Evolutionary conservation across 805 yeast species (phyloP).

Genomic region (Metschnikowia bowlesiae): DNA sequence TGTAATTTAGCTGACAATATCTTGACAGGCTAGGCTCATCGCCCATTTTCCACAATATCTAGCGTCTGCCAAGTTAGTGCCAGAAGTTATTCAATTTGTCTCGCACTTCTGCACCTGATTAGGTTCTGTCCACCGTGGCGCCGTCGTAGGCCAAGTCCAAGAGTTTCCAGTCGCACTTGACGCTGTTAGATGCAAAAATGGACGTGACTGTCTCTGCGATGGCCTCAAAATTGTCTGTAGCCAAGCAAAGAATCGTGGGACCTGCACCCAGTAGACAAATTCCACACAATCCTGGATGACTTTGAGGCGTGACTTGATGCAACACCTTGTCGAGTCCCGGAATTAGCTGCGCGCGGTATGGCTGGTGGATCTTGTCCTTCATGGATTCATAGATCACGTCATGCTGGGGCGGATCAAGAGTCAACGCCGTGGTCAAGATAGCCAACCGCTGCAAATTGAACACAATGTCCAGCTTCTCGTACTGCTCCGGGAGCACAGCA

Average conservation of each 20-base stretch:
- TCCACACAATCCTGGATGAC: conserved; percentile 84
- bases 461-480: conserved; percentile 75
- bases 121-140: conserved; percentile 46
- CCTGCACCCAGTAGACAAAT: conserved; percentile 98
- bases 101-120: too few relatives aligned
- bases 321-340: conserved; percentile 88
- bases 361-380: conserved; percentile 97
- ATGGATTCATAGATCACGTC: conserved; percentile 85
- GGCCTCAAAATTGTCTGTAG: conserved; percentile 79
- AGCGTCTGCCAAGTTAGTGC: too few relatives aligned
- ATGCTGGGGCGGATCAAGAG: conserved; percentile 78
- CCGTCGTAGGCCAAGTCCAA: conserved; percentile 88
- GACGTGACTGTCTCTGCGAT: conserved; percentile 74
- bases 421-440: conserved; percentile 84
- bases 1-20: too few relatives aligned
- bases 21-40: too few relatives aligned
- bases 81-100: neutral
- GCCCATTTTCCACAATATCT: too few relatives aligned
- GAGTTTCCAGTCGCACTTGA: conserved; percentile 77
- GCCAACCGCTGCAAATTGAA: conserved; percentile 93
- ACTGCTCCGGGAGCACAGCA: conserved; percentile 79
- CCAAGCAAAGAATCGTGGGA: conserved; percentile 91
- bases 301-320: conserved; percentile 70
- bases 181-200: conserved; percentile 61
- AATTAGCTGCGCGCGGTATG: conserved; percentile 86